Conservation (phyloP, 768 basidiomycete species). For the Pulveroboletus sp. region DNA sequence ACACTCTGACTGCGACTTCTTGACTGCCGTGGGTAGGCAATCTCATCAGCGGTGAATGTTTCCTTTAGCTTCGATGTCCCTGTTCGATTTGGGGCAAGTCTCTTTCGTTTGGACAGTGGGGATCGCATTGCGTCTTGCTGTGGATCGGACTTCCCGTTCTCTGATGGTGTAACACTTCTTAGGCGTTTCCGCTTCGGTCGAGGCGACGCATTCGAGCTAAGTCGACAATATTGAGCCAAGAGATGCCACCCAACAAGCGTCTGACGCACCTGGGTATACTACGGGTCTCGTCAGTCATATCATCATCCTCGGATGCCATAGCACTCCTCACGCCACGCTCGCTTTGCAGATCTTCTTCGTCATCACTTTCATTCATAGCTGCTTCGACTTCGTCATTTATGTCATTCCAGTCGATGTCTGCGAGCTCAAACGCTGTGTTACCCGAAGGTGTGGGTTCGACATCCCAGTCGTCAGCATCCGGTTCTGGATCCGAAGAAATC, state of each 20-base stretch:
- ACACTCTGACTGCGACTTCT: conserved; percentile 24
- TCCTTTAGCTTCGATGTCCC: conserved; percentile 68
- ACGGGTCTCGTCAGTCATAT: conserved; percentile 43
- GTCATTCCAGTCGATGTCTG: conserved; percentile 73
- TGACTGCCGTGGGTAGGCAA: conserved; percentile 21
- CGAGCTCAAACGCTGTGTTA: conserved; percentile 42
- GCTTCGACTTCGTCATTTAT: conserved; percentile 86
- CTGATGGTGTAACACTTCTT: conserved; percentile 69
- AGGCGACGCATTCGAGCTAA: conserved; percentile 38
- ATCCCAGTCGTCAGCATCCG: conserved; percentile 68
- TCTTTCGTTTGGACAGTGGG: conserved; percentile 78
- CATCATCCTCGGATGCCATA: conserved; percentile 47
- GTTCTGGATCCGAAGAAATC: conserved; percentile 63
- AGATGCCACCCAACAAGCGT: conserved; percentile 18
- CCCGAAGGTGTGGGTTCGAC: conserved; percentile 35
- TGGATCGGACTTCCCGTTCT: conserved; percentile 37
- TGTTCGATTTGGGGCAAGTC: conserved; percentile 58
- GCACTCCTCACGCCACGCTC: conserved; percentile 40
- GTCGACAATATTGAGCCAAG: conserved; percentile 14
- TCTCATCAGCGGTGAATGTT: conserved; percentile 52
- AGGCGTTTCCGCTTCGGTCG: conserved; percentile 60
- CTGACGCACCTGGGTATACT: conserved; percentile 41
- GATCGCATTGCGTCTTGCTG: conserved; percentile 51
- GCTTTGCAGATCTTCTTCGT: conserved; percentile 38
- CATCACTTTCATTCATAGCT: conserved; percentile 77